phyloP scores from a whole-genome alignment of 179 eudicot species.

The Patellifolia procumbens region DNA sequence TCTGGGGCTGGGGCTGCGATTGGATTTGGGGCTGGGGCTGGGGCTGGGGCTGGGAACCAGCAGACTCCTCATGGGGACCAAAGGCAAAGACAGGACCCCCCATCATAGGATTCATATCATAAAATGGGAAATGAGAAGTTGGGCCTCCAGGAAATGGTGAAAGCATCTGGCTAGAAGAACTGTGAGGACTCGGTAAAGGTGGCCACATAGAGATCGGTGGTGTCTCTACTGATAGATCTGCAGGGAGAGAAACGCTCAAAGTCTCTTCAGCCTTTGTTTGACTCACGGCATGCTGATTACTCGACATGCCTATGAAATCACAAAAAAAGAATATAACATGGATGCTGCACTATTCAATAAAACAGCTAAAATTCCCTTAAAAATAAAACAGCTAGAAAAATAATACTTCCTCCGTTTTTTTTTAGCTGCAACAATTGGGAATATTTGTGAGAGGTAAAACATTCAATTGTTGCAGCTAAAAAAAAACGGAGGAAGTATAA shows the following conservation, averaged over 20 bases:
- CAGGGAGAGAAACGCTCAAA: conserved; percentile 83
- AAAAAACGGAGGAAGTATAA: no score
- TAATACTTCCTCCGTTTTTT: no score
- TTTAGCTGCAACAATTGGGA: no score
- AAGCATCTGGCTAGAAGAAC: conserved; percentile 67
- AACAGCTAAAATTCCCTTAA: no score
- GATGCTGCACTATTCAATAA: not conserved
- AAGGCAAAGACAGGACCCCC: conserved; percentile 86
- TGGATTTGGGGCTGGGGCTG: no score
- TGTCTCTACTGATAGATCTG: conserved; percentile 95
- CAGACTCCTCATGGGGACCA: conserved; percentile 74
- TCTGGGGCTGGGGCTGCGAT: conserved; percentile 67
- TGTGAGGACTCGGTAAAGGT: conserved; percentile 86
- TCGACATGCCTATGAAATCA: conserved; percentile 46
- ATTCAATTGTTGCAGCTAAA: no score
- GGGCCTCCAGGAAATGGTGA: conserved; percentile 75
- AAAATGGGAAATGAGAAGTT: conserved; percentile 79
- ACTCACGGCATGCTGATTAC: conserved; percentile 48
- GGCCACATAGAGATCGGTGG: conserved; percentile 92
- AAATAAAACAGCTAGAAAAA: no score
- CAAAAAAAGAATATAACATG: conserved; percentile 13
- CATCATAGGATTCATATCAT: conserved; percentile 90
- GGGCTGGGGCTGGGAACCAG: conserved; percentile 61
- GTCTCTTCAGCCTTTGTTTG: conserved; percentile 73
- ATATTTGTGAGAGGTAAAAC: no score